phyloP scores from a whole-genome alignment of 148 eudicot genomes.

The Rhododendron simsii region DNA sequence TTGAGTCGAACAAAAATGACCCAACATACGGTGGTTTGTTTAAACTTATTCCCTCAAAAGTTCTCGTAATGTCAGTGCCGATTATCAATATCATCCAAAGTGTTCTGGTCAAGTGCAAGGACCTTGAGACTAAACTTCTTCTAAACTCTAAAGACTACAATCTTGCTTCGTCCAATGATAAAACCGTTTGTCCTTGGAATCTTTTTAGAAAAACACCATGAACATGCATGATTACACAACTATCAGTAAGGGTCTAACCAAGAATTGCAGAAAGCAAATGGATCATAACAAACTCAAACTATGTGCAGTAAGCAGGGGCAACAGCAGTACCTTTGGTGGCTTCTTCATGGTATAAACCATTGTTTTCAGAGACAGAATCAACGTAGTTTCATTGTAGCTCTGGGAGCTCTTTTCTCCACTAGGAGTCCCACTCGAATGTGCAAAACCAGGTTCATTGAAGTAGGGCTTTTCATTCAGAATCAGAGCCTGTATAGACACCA shows the following conservation, averaged over 20 bases:
- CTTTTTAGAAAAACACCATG: background rate
- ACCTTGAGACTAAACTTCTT: background rate
- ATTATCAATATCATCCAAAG: background rate
- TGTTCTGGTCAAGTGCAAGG: background rate
- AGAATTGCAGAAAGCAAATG: background rate
- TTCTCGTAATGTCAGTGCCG: background rate
- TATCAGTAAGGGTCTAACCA: background rate
- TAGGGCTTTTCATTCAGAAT: conserved; percentile 71
- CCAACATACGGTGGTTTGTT: background rate
- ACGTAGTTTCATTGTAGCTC: conserved; percentile 51
- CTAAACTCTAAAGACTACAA: background rate
- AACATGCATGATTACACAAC: background rate
- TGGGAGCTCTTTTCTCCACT: conserved; percentile 36
- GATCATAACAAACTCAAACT: background rate
- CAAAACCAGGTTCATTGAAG: conserved; percentile 73
- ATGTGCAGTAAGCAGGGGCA: background rate
- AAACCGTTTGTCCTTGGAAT: background rate
- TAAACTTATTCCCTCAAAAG: background rate
- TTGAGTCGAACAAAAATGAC: background rate
- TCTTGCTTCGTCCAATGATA: background rate
- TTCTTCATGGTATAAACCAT: conserved; percentile 62
- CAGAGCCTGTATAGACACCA: conserved; percentile 85
- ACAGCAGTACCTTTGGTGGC: conserved; percentile 67
- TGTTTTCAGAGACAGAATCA: conserved; percentile 55
- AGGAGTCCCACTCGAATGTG: conserved; percentile 17